Evolutionary conservation across 208 protist species (phyloP), one percentile per base, ranked within the genome.

Genomic region (Wallacemonas sp.): DNA sequence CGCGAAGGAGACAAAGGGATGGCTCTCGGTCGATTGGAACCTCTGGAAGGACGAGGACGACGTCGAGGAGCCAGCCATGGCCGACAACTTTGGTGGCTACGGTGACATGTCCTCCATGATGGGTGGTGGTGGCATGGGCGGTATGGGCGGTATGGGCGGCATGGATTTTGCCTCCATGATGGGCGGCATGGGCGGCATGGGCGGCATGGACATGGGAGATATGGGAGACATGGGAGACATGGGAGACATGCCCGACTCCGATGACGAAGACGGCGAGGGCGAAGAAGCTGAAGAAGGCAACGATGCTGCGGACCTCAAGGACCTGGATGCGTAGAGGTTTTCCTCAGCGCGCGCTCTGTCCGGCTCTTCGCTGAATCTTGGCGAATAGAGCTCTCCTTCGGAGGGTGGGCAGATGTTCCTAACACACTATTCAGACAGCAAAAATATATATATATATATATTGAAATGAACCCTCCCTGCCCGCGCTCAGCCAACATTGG

Each of bases 41-140:
- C 78, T 96, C 17, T 96, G 90, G 90, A 94, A 96, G 76, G 90
- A 96, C 62, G 90, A 96, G 70, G 87, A 96, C 63, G 90, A 94
- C 56, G 85, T 82, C 53, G 90, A 84, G 24, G 84, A 88, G 42
- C 58, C 31, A 9, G 82, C 88, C 62, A 71, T 69, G 26, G 79
- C 76, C 30, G 66, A 77, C 49, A 82, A 81, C 76, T 93, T 94
- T 56, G 87, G 87, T 58, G 88, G 87, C 58, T 93, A 92, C 66
- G 90, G 88, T 21, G 84, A 91, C 61, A 75, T 89, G 51, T 82
- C 72, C 21, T 79, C 70, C 66, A 92, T 93, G 87, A 66, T 86
- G 49, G 75, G 74, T 47, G 70, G 64, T 45, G 75, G 74, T 47
- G 70, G 64, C 36, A 88, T 92, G 88, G 78, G 75, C 4, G 82